Conservation (phyloP, 441 rosid genomes). For the Sinapis alba region DNA sequence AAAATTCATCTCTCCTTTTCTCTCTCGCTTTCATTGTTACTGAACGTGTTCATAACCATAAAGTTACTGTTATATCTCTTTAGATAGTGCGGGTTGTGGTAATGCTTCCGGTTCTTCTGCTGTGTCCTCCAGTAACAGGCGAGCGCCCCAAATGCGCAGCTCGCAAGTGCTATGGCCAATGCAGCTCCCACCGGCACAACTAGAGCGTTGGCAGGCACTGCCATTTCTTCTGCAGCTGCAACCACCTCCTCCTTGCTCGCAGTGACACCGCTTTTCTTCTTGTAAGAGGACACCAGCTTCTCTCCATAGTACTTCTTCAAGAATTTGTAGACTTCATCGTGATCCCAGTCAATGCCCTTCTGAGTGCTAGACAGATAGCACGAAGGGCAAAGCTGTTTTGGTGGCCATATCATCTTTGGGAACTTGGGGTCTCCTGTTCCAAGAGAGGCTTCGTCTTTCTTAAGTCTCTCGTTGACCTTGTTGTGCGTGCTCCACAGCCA, state of each 20-base stretch:
- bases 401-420: slow-evolving; percentile 90
- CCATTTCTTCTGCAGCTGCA: slow-evolving; percentile 57
- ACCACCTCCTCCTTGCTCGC: slow-evolving; percentile 40
- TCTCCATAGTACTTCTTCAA: slow-evolving; percentile 68
- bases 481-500: slow-evolving; percentile 94
- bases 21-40: slow-evolving; percentile 37
- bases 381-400: slow-evolving; percentile 72
- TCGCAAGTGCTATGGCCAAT: slow-evolving; percentile 85
- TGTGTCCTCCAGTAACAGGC: slow-evolving; percentile 95
- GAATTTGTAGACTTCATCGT: slow-evolving; percentile 71
- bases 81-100: slow-evolving; percentile 76
- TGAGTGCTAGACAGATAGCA: slow-evolving; percentile 51
- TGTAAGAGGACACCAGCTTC: slow-evolving; percentile 59
- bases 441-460: slow-evolving; percentile 75
- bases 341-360: slow-evolving; percentile 55
- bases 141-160: slow-evolving; percentile 94
- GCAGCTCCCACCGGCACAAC: slow-evolving; percentile 95
- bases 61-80: slow-evolving; percentile 58
- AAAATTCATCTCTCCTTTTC: slow-evolving; percentile 38
- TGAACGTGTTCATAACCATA: slow-evolving; percentile 44
- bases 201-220: slow-evolving; percentile 60
- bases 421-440: slow-evolving; percentile 81
- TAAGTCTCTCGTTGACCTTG: slow-evolving; percentile 73
- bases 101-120: slow-evolving; percentile 93
- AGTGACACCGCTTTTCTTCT: slow-evolving; percentile 44